Evolutionary conservation across 1,139 yeast species (phyloP).

Genomic region (Zygoascus sp.): DNA sequence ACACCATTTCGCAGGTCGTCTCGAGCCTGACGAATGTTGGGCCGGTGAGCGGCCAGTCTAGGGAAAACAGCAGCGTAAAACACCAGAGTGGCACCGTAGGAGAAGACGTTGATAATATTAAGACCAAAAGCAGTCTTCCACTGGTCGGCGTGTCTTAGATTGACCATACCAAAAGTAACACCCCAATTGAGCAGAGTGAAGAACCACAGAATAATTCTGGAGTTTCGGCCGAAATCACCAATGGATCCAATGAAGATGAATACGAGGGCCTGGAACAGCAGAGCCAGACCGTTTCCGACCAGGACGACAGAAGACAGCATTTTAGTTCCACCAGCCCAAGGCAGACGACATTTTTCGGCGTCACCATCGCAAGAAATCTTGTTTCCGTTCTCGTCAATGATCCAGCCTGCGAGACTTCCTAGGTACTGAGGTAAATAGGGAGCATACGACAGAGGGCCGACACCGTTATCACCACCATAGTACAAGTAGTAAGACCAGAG

Average conservation of each 20-base stretch:
- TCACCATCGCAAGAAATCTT: slow-evolving; percentile 12
- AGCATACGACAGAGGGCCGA: slow-evolving; percentile 19
- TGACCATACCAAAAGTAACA: slow-evolving; percentile 19
- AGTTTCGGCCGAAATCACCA: slow-evolving; percentile 20
- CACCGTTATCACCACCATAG: slow-evolving; percentile 21
- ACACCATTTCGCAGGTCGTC: slow-evolving; percentile 17
- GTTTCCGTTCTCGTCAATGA: slow-evolving; percentile 14
- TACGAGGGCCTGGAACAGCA: slow-evolving; percentile 19
- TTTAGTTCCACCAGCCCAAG: slow-evolving; percentile 17
- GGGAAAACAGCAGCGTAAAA: slow-evolving; percentile 22
- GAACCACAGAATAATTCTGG: slow-evolving; percentile 17
- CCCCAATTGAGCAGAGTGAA: slow-evolving; percentile 20
- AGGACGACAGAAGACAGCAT: slow-evolving; percentile 15
- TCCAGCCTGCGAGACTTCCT: slow-evolving; percentile 16
- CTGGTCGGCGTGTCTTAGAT: slow-evolving; percentile 15
- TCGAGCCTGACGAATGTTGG: slow-evolving; percentile 19
- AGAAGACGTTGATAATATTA: slow-evolving; percentile 16
- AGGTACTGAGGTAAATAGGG: slow-evolving; percentile 18
- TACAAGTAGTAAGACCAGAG: slow-evolving; percentile 19
- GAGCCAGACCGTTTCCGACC: slow-evolving; percentile 17
- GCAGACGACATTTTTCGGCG: slow-evolving; percentile 14
- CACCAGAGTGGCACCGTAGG: slow-evolving; percentile 17
- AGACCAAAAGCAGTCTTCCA: slow-evolving; percentile 19
- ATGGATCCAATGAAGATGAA: slow-evolving; percentile 21
- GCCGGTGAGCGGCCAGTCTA: slow-evolving; percentile 19